A percentile compares a stretch with the other conserved stretches of the same genome.
Conservation (phyloP, 192 early-diverging fungal genomes). For the Entomortierella beljakovae region DNA sequence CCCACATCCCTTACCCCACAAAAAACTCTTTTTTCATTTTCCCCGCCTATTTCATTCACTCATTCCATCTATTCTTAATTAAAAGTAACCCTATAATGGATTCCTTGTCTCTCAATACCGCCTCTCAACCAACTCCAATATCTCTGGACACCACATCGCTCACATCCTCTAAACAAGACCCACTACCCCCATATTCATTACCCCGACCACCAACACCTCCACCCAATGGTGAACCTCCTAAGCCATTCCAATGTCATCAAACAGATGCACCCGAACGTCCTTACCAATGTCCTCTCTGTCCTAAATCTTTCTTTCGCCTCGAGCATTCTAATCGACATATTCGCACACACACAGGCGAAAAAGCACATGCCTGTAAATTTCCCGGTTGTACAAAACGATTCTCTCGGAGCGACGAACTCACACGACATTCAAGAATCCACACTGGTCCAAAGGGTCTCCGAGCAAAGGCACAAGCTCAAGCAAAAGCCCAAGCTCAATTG, state of each 20-base stretch:
- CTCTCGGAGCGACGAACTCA: slow-evolving; percentile 82
- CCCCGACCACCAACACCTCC: slow-evolving; percentile 31
- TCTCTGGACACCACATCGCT: background rate
- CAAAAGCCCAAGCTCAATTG: slow-evolving; percentile 71
- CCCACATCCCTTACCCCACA: background rate
- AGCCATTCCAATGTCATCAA: slow-evolving; percentile 51
- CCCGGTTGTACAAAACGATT: slow-evolving; percentile 84
- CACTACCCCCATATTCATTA: slow-evolving; percentile 20
- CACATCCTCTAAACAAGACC: background rate
- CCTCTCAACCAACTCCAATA: background rate
- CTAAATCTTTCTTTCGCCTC: slow-evolving; percentile 77
- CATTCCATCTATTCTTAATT: too few species aligned
- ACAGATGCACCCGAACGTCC: slow-evolving; percentile 62
- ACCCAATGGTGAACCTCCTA: slow-evolving; percentile 38
- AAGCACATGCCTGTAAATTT: slow-evolving; percentile 80
- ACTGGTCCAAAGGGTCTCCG: slow-evolving; percentile 53
- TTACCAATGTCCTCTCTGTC: slow-evolving; percentile 80
- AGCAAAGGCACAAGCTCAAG: slow-evolving; percentile 74
- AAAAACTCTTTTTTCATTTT: too few species aligned
- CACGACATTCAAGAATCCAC: slow-evolving; percentile 75
- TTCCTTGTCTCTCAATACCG: background rate
- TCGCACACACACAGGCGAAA: slow-evolving; percentile 88
- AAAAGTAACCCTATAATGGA: background rate
- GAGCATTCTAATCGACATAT: slow-evolving; percentile 88
- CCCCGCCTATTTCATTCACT: too few species aligned